A percentile compares a stretch with the other conserved stretches of the same genome.
Evolutionary conservation across 495 filamentous ascomycete genomes (phyloP).

Genomic region (Pseudomonodictys pantanalensis): DNA sequence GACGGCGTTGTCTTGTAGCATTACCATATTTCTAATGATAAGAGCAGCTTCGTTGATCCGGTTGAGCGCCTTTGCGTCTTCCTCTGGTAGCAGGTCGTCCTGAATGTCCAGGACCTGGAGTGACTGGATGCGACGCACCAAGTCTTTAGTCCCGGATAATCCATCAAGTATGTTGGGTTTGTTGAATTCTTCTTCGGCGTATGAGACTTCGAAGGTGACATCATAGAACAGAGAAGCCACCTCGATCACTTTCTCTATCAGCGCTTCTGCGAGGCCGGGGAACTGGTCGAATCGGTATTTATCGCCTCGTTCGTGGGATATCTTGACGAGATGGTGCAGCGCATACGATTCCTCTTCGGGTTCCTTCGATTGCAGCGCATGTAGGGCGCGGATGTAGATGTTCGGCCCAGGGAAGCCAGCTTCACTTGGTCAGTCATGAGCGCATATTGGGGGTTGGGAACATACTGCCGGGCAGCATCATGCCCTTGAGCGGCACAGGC

Average conservation of each 20-base stretch:
- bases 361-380: conserved; percentile 74
- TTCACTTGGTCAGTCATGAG: conserved; percentile 23
- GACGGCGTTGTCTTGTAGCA: conserved; percentile 81
- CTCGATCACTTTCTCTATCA: conserved; percentile 78
- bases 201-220: conserved; percentile 75
- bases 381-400: conserved; percentile 81
- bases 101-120: conserved; percentile 53
- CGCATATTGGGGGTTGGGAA: not conserved
- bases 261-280: conserved; percentile 79
- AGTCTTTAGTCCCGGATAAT: conserved; percentile 70
- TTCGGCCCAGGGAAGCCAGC: conserved; percentile 69
- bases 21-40: conserved; percentile 88
- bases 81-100: conserved; percentile 72
- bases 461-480: conserved; percentile 57
- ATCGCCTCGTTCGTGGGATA: conserved; percentile 89
- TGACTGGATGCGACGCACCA: conserved; percentile 63
- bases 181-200: conserved; percentile 55
- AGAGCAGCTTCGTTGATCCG: conserved; percentile 83
- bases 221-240: conserved; percentile 73
- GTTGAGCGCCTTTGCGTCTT: conserved; percentile 63
- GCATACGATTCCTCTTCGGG: conserved; percentile 82
- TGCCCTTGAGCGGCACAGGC: conserved; percentile 39
- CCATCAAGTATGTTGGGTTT: conserved; percentile 63
- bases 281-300: conserved; percentile 94
- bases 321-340: conserved; percentile 88